Evolutionary conservation across 169 alveolate genomes (phyloP), one percentile per base, ranked within the genome.

Genomic region (Plasmodium gonderi): DNA sequence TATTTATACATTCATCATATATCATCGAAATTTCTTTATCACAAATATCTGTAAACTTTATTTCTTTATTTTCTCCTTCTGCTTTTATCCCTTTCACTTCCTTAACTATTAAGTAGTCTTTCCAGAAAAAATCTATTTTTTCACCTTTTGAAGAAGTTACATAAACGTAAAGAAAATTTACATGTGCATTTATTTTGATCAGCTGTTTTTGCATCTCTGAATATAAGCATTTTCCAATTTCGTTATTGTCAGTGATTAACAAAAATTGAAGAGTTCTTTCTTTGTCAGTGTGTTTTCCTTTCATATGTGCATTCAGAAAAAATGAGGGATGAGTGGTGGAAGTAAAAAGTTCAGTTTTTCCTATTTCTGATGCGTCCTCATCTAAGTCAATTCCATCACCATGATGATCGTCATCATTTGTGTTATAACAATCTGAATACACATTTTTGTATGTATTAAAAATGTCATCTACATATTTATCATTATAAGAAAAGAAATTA

Each of bases 391-490:
- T 20, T 31, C 49, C 69, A 5, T 20, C 36, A 6, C 20, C 20
- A n/a, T 2, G 0, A 3, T 47, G 23, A 6, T 72, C 23, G n/a
- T 33, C 80, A 33, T 26, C 33, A 14, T n/a, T 17, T 0, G 60
- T 12, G 42, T 9, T 7, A 14, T 17, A 23, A 20, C 36, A 3
- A 14, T 29, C 42, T 0, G 29, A n/a, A 17, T 5, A 6, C 64
- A 45, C 67, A 23, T 26, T 38, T 36, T 45, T 33, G 54, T 90
- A 90, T 4, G 51, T 68, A 4, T 49, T 44, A 69, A 90, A 77
- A 49, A 90, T 90, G 5, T 40, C 67, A 5, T 90, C 94, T 38
- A 90, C 94, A 69, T 90, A 90, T 51, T 26, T 45, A 90, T 90
- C 94, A 23, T 77, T 78, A 40, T 77, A 90, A 20, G 94, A 90